Evolutionary conservation across 108 stramenopile genomes (phyloP).

Genomic region (Schizochytrium sp.): DNA sequence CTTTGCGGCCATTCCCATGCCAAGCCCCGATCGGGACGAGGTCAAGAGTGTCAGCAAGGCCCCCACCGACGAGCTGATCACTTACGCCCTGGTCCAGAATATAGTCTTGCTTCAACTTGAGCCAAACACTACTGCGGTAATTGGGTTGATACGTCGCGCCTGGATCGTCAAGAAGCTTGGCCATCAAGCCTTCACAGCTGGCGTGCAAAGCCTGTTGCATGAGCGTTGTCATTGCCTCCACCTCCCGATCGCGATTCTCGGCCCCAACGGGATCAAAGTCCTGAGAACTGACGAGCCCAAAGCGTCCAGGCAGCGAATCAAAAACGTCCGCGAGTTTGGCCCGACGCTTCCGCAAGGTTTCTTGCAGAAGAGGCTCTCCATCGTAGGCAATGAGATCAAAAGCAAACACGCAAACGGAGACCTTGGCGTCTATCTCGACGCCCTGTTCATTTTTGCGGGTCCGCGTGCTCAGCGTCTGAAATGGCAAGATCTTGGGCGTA

Average conservation of each 20-base stretch:
- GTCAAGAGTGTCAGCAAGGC: constrained; percentile 93
- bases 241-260: constrained; percentile 63
- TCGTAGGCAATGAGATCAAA: constrained; percentile 72
- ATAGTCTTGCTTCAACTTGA: constrained; percentile 99
- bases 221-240: constrained; percentile 74
- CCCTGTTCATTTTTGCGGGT: constrained; percentile 33
- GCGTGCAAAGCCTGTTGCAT: constrained; percentile 72
- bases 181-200: constrained; percentile 99
- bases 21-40: constrained; percentile 93
- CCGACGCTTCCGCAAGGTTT: constrained; percentile 70
- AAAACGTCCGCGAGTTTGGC: constrained; percentile 68
- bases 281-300: constrained; percentile 39
- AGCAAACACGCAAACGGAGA: background rate
- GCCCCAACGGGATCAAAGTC: constrained; percentile 49
- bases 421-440: background rate
- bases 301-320: constrained; percentile 65
- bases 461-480: constrained; percentile 61
- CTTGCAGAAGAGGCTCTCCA: constrained; percentile 71
- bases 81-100: constrained; percentile 46
- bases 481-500: constrained; percentile 57
- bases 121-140: constrained; percentile 91
- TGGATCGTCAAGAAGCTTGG: constrained; percentile 79
- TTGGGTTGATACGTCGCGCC: constrained; percentile 90
- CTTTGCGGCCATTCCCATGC: constrained; percentile 84
- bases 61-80: constrained; percentile 24